Evolutionary conservation across 164 flowering plant species (phyloP).

Genomic region (Brasenia schreberi): DNA sequence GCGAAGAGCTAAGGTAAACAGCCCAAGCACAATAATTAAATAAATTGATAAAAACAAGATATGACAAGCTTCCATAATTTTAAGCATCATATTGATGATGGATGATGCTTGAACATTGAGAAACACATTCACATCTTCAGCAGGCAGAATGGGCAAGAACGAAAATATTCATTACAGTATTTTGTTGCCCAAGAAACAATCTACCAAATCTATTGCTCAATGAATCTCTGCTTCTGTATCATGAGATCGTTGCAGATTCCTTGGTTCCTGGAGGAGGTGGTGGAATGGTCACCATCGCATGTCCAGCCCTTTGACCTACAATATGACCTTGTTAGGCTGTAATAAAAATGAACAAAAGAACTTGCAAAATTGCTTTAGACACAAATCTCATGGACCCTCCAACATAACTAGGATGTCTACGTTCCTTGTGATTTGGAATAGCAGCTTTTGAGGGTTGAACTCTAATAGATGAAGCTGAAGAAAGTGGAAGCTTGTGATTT

Average conservation of each 20-base stretch:
- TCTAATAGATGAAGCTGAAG: too few relatives aligned
- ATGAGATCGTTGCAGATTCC: conserved; percentile 55
- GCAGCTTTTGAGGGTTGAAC: too few relatives aligned
- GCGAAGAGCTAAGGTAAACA: not conserved
- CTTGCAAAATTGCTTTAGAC: not conserved
- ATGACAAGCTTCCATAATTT: conserved; percentile 12
- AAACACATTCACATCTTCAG: conserved; percentile 11
- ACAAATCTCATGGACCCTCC: too few relatives aligned
- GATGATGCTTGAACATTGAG: conserved; percentile 22
- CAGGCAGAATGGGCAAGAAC: conserved; percentile 16
- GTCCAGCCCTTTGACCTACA: conserved; percentile 59
- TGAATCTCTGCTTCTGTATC: conserved; percentile 9
- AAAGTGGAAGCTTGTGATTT: too few relatives aligned
- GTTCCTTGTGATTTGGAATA: too few relatives aligned
- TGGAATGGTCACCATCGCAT: conserved; percentile 38
- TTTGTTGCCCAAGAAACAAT: conserved; percentile 20
- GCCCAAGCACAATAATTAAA: not conserved
- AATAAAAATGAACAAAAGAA: too few relatives aligned
- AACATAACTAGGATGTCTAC: too few relatives aligned
- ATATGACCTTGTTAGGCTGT: conserved; percentile 9
- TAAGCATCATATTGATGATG: conserved; percentile 29
- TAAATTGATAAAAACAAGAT: not conserved
- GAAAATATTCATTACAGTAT: conserved; percentile 15
- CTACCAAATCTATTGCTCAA: conserved; percentile 6
- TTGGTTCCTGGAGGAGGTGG: conserved; percentile 59